These are phyloP conservation scores for Aspergillus chevalieri DNA, from an alignment of 2,329 filamentous ascomycete species.

Conservation along the genomic window DNA sequence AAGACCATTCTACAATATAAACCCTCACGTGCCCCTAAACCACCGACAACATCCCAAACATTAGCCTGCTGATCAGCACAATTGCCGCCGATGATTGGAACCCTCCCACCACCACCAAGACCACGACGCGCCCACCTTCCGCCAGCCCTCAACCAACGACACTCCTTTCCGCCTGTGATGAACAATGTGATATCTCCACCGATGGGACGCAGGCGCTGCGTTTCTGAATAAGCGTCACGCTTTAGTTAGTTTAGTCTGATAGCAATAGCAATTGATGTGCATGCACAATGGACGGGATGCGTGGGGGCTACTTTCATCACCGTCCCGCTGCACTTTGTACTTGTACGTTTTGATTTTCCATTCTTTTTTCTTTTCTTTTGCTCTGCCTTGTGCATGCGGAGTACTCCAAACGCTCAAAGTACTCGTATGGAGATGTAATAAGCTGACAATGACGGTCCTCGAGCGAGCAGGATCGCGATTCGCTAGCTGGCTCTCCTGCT, in stretches of 20 bases:
- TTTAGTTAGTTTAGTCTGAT: too few relatives aligned
- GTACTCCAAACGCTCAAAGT: conserved; percentile 5
- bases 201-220: not conserved
- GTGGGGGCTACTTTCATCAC: not conserved
- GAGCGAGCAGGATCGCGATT: conserved; percentile 36
- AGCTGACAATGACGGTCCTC: conserved; percentile 25
- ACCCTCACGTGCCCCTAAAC: too few relatives aligned
- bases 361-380: conserved; percentile 4
- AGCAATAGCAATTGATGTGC: too few relatives aligned
- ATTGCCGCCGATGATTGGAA: too few relatives aligned
- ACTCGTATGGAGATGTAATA: conserved; percentile 21
- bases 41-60: too few relatives aligned
- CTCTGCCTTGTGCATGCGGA: conserved; percentile 5
- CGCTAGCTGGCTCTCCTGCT: conserved; percentile 37
- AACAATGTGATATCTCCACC: not conserved
- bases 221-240: not conserved
- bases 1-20: too few relatives aligned
- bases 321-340: not conserved
- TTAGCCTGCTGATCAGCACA: too few relatives aligned
- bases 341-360: not conserved
- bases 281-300: not conserved
- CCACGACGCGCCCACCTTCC: not conserved
- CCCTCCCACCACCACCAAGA: too few relatives aligned
- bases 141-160: not conserved
- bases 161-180: not conserved